These are phyloP conservation scores for Erodium moschatum DNA, from an alignment of 441 rosid genomes.

Conservation along the genomic window DNA sequence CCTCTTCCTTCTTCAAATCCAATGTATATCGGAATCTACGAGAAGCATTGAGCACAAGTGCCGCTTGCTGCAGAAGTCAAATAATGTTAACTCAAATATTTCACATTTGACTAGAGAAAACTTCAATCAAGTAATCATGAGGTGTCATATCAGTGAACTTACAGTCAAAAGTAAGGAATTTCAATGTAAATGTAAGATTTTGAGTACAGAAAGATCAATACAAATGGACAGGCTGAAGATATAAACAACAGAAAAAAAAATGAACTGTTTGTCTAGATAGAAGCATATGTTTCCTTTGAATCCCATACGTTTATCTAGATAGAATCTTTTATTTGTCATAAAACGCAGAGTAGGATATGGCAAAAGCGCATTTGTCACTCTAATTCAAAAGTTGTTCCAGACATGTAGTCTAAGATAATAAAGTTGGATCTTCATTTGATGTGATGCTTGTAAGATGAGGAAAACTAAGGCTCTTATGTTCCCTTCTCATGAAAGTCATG, in stretches of 20 bases:
- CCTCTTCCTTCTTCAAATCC: conserved; percentile 86
- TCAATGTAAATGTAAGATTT: not conserved
- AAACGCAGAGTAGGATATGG: too few species aligned
- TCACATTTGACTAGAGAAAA: not conserved
- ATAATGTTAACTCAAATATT: conserved; percentile 1
- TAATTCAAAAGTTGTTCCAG: too few species aligned
- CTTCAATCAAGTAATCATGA: not conserved
- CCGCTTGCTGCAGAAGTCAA: conserved; percentile 66
- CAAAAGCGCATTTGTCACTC: too few species aligned
- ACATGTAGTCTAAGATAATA: too few species aligned
- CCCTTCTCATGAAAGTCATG: too few species aligned
- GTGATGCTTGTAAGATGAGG: too few species aligned
- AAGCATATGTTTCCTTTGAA: too few species aligned
- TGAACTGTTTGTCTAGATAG: too few species aligned
- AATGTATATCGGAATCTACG: conserved; percentile 87
- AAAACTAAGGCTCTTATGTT: too few species aligned
- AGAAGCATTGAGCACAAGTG: conserved; percentile 89
- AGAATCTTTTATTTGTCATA: too few species aligned
- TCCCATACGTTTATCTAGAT: too few species aligned
- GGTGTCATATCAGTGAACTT: not conserved
- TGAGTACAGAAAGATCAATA: not conserved
- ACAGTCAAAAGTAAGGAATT: not conserved
- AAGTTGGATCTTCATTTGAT: too few species aligned
- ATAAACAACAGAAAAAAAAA: not conserved
- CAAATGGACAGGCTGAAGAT: not conserved